Conservation (phyloP, 768 basidiomycete genomes). For the Tricholoma sp. region DNA sequence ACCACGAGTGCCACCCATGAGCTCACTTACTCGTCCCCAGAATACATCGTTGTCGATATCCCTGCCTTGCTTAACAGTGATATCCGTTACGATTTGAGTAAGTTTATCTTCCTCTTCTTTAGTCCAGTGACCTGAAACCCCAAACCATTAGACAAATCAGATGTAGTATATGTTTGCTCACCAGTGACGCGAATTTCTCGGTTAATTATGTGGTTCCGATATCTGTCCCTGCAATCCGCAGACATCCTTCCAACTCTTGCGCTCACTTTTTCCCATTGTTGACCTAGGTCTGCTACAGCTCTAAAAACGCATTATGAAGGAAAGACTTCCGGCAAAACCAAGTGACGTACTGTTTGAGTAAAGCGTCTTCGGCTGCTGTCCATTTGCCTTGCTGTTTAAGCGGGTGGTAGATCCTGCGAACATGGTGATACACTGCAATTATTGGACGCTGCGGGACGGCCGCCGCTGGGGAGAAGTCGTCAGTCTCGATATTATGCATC, state of each 20-base stretch:
- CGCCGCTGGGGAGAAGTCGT: slow-evolving; percentile 39
- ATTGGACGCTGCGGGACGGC: slow-evolving; percentile 75
- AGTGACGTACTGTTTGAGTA: slow-evolving; percentile 52
- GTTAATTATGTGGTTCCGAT: slow-evolving; percentile 75
- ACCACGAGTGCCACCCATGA: slow-evolving; percentile 72
- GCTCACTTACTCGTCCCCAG: slow-evolving; percentile 72
- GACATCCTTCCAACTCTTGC: slow-evolving; percentile 67
- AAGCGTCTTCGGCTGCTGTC: slow-evolving; percentile 58
- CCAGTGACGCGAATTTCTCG: slow-evolving; percentile 60
- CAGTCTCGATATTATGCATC: background rate
- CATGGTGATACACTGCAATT: slow-evolving; percentile 79
- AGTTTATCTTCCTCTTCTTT: slow-evolving; percentile 74
- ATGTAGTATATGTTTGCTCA: slow-evolving; percentile 14
- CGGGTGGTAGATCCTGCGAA: slow-evolving; percentile 67
- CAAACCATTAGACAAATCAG: background rate
- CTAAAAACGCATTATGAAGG: slow-evolving; percentile 29
- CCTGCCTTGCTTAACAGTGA: slow-evolving; percentile 70
- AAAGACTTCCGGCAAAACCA: background rate
- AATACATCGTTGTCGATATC: slow-evolving; percentile 76
- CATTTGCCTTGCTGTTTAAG: slow-evolving; percentile 67
- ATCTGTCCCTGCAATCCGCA: slow-evolving; percentile 80
- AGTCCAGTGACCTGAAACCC: slow-evolving; percentile 60
- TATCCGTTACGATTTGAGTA: slow-evolving; percentile 67
- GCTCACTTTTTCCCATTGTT: slow-evolving; percentile 80
- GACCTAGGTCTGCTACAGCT: slow-evolving; percentile 64